These are phyloP conservation scores for Tylopilus subfusipes DNA, from an alignment of 768 basidiomycete genomes.

Conservation along the genomic window DNA sequence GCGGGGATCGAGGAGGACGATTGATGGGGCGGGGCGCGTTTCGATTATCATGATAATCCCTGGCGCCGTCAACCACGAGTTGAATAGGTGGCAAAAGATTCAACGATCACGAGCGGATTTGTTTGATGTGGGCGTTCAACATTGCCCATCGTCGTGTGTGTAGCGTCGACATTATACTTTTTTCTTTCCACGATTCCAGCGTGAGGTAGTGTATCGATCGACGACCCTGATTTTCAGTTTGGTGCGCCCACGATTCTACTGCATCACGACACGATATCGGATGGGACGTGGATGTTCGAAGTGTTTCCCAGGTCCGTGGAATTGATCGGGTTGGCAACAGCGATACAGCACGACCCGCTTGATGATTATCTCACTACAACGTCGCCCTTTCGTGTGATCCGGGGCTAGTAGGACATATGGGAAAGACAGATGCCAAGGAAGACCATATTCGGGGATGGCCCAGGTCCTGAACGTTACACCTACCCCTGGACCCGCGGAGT, in stretches of 20 bases:
- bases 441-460: not conserved
- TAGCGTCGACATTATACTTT: not conserved
- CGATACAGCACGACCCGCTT: too few species aligned
- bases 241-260: too few species aligned
- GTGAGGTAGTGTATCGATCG: too few species aligned
- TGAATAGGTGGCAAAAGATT: constrained; percentile 39
- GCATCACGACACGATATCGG: too few species aligned
- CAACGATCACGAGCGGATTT: constrained; percentile 44
- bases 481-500: too few species aligned
- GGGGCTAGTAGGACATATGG: not conserved
- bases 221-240: too few species aligned
- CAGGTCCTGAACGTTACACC: not conserved
- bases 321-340: too few species aligned
- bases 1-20: constrained; percentile 60
- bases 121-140: constrained; percentile 32
- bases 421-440: too few species aligned
- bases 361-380: not conserved
- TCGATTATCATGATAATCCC: not conserved
- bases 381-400: too few species aligned
- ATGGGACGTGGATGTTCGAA: too few species aligned
- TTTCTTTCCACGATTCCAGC: not conserved
- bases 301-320: too few species aligned
- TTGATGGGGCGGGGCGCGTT: constrained; percentile 9
- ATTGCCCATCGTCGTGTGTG: constrained; percentile 16
- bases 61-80: not conserved